Conservation (phyloP, 176 grass and related monocot species). For the Avena insularis region DNA sequence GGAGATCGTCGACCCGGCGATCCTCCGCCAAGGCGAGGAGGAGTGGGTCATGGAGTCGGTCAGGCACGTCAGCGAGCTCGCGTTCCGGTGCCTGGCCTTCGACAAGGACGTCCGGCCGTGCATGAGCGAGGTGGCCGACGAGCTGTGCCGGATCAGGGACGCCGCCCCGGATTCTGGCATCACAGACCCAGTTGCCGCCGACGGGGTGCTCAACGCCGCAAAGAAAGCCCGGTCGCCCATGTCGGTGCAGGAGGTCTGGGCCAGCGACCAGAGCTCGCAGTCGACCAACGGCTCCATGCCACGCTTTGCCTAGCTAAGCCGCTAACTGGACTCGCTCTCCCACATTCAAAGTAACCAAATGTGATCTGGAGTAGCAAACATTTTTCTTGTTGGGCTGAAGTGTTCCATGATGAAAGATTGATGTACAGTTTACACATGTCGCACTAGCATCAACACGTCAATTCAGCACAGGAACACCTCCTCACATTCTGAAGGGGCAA, state of each 20-base stretch:
- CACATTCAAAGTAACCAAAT: constrained; percentile 15
- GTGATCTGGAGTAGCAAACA: neutral
- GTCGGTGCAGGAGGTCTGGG: constrained; percentile 73
- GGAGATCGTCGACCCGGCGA: constrained; percentile 79
- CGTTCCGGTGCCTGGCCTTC: constrained; percentile 90
- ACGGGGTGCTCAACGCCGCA: neutral
- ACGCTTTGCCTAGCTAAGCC: constrained; percentile 17
- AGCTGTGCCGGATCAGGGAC: constrained; percentile 53
- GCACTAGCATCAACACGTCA: neutral
- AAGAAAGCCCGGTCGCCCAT: constrained; percentile 60
- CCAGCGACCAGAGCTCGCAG: constrained; percentile 67
- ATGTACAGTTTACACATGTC: neutral
- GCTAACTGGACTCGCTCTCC: neutral
- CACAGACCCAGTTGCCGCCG: neutral
- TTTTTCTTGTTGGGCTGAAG: neutral
- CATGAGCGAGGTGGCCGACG: constrained; percentile 84
- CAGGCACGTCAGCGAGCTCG: constrained; percentile 72
- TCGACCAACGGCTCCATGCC: constrained; percentile 70
- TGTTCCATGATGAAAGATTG: neutral
- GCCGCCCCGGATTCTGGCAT: neutral
- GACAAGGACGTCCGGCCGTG: constrained; percentile 74
- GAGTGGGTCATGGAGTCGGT: constrained; percentile 67
- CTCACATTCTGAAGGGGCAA: neutral
- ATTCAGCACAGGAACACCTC: neutral
- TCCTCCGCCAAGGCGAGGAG: constrained; percentile 40